Evolutionary conservation across 345 rosid species (phyloP), one percentile per base, ranked within the genome.

Genomic region (Bruguiera gymnorhiza): DNA sequence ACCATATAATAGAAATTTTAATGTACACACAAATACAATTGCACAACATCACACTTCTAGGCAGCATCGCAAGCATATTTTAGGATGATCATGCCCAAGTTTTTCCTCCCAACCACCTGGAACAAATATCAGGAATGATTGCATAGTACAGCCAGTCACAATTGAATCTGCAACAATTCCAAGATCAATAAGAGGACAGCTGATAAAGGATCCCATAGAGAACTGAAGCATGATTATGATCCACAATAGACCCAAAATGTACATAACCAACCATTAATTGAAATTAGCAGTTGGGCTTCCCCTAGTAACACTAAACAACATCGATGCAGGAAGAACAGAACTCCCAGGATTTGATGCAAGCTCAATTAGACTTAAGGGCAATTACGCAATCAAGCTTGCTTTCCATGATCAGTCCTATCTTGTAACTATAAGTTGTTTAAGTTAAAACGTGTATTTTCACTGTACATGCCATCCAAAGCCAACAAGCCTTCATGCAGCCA

Each of bases 51-150:
- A 50, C 26, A n/a, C 5, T 21, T 20, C 48, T n/a, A 60, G 50
- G 20, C 48, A 67, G 36, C 32, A n/a, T 27, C 36, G 54, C 68
- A 66, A 52, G 48, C 65, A 66, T 19, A 66, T 8, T 34, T 34
- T 34, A 34, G 37, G 37, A 34, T 27, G 8, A 56, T 19, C 52
- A 65, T 18, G 7, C 24, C 34, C 54, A 67, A 26, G 52, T 13
- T 54, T 69, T 60, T 62, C 65, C 60, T 39, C 60, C 8, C 57
- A 65, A 61, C 55, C 71, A 60, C 16, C 39, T 66, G 2, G 27
- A 36, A 30, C 8, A 27, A 13, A 55, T 51, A 66, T 39, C 30
- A 1, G 54, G 30, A 11, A 66, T 15, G 34, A 46, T 60, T 3
- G 29, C 30, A 67, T 52, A 16, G 13, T 63, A 16, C 29, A 63